Percentiles rank a stretch among this genome's conserved stretches.
These are phyloP conservation scores for Inonotus obliquus DNA, from an alignment of 1,284 basidiomycete genomes.

Conservation along the genomic window DNA sequence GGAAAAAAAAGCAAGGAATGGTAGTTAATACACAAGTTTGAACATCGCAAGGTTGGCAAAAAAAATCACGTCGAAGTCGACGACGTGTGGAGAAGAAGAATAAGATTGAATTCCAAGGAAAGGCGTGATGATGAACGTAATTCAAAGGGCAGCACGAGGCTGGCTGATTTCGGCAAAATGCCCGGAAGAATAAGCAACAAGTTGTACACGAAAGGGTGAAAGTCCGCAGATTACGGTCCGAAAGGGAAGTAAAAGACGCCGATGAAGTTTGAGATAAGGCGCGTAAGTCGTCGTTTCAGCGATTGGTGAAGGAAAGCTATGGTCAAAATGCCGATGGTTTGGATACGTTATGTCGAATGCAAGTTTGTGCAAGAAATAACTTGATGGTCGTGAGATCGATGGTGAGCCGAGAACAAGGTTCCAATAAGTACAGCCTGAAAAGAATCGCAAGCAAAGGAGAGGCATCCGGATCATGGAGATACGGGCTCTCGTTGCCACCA, in stretches of 20 bases:
- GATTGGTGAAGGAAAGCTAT: background rate
- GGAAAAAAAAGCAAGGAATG: constrained; percentile 12
- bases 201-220: constrained; percentile 9
- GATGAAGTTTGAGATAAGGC: constrained; percentile 5
- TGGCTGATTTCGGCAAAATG: constrained; percentile 2
- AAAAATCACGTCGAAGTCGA: constrained; percentile 9
- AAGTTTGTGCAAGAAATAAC: constrained; percentile 1
- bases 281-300: constrained; percentile 10
- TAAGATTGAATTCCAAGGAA: constrained; percentile 5
- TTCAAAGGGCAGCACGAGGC: background rate
- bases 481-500: constrained; percentile 12
- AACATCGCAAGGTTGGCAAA: background rate
- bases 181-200: constrained; percentile 6
- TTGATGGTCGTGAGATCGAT: constrained; percentile 7
- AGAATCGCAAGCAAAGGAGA: background rate
- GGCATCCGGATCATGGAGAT: constrained; percentile 7
- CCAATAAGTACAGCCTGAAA: background rate
- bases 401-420: background rate
- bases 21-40: constrained; percentile 2
- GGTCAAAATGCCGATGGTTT: constrained; percentile 4
- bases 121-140: background rate
- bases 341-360: constrained; percentile 9
- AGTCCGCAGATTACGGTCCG: constrained; percentile 14
- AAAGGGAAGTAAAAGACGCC: background rate
- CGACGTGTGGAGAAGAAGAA: background rate